Evolutionary conservation across 192 early-diverging fungal species (phyloP).

Genomic region (Linnemannia schmuckeri): DNA sequence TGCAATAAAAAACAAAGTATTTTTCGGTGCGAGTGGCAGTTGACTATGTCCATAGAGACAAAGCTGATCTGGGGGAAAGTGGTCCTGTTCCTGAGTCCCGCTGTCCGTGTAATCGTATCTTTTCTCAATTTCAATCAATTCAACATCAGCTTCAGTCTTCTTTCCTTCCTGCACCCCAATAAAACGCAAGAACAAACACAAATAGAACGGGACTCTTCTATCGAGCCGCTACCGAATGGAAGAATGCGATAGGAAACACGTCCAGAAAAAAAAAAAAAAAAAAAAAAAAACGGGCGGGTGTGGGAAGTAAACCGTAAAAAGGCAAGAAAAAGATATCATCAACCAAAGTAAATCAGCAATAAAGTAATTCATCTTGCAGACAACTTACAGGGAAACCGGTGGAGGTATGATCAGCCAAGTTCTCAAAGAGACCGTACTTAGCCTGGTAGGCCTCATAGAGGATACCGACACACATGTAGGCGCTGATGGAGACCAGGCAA

Average conservation of each 20-base stretch:
- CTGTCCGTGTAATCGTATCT: background rate
- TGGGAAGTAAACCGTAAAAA: conserved; percentile 9
- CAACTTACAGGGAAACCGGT: conserved; percentile 60
- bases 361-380: conserved; percentile 1
- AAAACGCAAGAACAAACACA: background rate
- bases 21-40: background rate
- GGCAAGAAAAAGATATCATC: background rate
- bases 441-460: conserved; percentile 60
- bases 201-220: background rate
- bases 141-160: background rate
- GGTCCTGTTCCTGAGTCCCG: conserved; percentile 1
- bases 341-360: background rate
- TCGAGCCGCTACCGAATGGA: background rate
- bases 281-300: background rate
- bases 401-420: conserved; percentile 62
- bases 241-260: no score
- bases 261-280: background rate
- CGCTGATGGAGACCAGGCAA: conserved; percentile 64
- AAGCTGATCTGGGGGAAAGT: background rate
- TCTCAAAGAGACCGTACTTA: conserved; percentile 66
- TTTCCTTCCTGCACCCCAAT: background rate
- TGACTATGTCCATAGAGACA: background rate
- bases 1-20: background rate
- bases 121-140: background rate
- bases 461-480: conserved; percentile 68